Evolutionary conservation across 306 rosid genomes (phyloP), one percentile per base, ranked within the genome.

Genomic region (Pterocarpus macrocarpus): DNA sequence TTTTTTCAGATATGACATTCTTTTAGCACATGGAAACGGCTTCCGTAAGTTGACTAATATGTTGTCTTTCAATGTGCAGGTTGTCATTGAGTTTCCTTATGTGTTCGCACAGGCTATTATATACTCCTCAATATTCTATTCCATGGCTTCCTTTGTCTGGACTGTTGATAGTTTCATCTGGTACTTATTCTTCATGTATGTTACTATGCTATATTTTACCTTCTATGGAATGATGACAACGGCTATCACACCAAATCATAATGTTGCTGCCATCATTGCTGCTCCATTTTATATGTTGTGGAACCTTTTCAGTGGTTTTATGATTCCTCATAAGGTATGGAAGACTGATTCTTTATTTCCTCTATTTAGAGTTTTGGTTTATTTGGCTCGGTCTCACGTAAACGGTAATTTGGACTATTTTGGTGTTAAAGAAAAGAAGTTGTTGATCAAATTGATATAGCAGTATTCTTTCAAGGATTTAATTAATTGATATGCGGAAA

Each of bases 171-270:
- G 92, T 82, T 96, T 92, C 83, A 75, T 88, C 81, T 96, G 97
- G 99, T 93, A 96, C 88, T 81, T 90, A 53, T 96, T 93, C 89
- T 96, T 92, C 79, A 96, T 88, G 99, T 96, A 92, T 79, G 91
- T 96, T 53, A 90, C 99, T 5, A 92, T 96, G 99, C 85, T 96
- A 36, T 96, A 96, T 85, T 96, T 96, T 87, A 96, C 99, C 71
- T 93, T 93, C 83, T 96, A 96, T 62, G 99, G 99, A 68, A 96
- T 96, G 99, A 96, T 96, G 98, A 92, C 99, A 39, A 96, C 98
- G 33, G 99, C 99, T 15, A 80, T 96, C 87, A 93, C 99, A 8
- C 99, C 99, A 83, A 96, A 96, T 81, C 99, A 96, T 75, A 89
- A 96, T 13, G 99, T 96, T 76, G 99, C 94, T 64, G 83, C 99